These are phyloP conservation scores for Aspergillus flavus DNA, from an alignment of 2,329 filamentous ascomycete genomes.

Conservation along the genomic window DNA sequence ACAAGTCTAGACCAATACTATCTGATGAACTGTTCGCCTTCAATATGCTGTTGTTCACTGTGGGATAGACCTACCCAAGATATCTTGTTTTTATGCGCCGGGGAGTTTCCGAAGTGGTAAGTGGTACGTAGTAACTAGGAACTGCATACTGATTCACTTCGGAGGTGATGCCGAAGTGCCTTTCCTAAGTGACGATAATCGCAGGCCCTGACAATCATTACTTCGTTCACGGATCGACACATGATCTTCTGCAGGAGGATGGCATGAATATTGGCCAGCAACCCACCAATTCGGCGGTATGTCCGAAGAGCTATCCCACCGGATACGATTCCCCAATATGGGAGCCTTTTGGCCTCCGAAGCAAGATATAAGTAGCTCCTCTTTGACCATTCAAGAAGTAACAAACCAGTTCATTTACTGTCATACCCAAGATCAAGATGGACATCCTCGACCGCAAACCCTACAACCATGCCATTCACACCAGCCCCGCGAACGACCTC, in stretches of 20 bases:
- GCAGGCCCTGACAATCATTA: background rate
- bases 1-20: background rate
- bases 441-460: slow-evolving; percentile 18
- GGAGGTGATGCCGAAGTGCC: background rate
- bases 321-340: background rate
- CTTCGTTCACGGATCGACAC: background rate
- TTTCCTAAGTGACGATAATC: background rate
- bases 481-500: slow-evolving; percentile 21
- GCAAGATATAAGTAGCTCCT: background rate
- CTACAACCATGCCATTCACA: slow-evolving; percentile 22
- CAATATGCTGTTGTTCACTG: background rate
- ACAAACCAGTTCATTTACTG: too few species aligned
- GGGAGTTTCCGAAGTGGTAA: background rate
- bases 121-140: background rate
- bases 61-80: background rate
- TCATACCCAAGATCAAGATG: background rate
- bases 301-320: background rate
- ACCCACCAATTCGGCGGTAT: background rate
- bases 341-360: background rate
- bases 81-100: background rate
- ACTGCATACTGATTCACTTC: background rate
- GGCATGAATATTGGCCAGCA: background rate
- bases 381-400: background rate
- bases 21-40: background rate
- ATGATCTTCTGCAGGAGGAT: background rate